phyloP scores from a whole-genome alignment of 2,329 filamentous ascomycete genomes.

The Leptodontidium sp. region DNA sequence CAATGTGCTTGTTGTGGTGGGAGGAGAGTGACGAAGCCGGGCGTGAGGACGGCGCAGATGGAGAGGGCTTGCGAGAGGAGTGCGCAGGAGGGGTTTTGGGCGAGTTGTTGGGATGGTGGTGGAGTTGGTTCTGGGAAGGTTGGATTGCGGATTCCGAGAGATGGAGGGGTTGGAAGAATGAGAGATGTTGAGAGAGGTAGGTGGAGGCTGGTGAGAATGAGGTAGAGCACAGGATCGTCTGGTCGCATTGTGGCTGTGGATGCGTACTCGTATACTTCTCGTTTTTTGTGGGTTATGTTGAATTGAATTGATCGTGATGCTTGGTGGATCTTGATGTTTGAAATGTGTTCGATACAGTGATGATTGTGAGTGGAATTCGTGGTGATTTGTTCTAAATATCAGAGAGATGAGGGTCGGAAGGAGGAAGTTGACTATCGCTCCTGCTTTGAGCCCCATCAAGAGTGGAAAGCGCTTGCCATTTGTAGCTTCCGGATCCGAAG shows the following conservation, averaged over 20 bases:
- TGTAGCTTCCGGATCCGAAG: background rate
- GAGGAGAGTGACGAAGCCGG: conserved; percentile 36
- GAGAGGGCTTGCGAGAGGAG: conserved; percentile 36
- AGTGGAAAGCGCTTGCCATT: background rate
- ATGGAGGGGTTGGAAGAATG: conserved; percentile 10
- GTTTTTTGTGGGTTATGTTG: conserved; percentile 14
- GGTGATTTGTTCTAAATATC: background rate
- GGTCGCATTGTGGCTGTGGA: conserved; percentile 23
- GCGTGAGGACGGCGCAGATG: conserved; percentile 38
- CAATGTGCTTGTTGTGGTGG: conserved; percentile 40
- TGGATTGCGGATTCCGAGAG: conserved; percentile 12
- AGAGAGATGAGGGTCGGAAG: background rate
- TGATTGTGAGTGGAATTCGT: conserved; percentile 4
- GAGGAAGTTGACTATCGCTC: background rate
- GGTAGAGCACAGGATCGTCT: conserved; percentile 12
- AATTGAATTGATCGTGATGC: conserved; percentile 24
- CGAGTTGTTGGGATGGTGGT: conserved; percentile 9
- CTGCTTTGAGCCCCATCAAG: background rate
- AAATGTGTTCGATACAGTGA: conserved; percentile 22
- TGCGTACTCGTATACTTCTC: conserved; percentile 19
- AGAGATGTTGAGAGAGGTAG: conserved; percentile 8
- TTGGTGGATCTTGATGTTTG: conserved; percentile 22
- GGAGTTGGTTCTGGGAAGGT: conserved; percentile 22
- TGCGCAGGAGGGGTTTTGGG: conserved; percentile 19
- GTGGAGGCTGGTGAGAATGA: conserved; percentile 10